Base-by-base conservation (phyloP, 2,329 filamentous ascomycete species). In the Atkinsonella texensis region DNA sequence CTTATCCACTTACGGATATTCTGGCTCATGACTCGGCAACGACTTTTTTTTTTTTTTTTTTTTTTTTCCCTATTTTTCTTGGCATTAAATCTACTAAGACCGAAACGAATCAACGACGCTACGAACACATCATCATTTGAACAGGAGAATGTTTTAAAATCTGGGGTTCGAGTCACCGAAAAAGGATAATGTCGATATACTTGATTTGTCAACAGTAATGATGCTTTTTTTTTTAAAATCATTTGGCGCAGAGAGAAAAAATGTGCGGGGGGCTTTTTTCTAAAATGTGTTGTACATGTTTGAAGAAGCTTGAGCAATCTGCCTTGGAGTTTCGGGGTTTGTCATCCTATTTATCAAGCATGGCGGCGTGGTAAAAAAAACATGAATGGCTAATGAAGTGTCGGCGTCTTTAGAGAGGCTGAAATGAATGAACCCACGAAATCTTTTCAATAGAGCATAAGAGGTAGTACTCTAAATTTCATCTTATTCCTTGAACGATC, bases 101-200 rank as follows among this genome's bases (percentile, higher is more conserved):
- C 2, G 44, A 42, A 32, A 48, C 40, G 50, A 48, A 38, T 38
- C 35, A 40, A 53, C 20, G 52, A 53, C 35, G 51, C 48, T 18
- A 53, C 40, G 52, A 53, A 46, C 23, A 11, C 41, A n/a, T 44
- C 17, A 33, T 52, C 47, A 50, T 35, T 40, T 18, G 13, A 13
- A 40, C 15, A 33, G 31, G 17, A 28, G 18, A 49, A 44, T 10
- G 4, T 15, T 41, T 39, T n/a, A 9, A 28, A 10, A 23, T 15
- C 7, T 12, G 12, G 42, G 51, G 42, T 17, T 18, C 15, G 15
- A 28, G 17, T 32, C 32, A 40, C 18, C 31, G 46, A 48, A 42
- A 20, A 18, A 8, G 15, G 38, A 10, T 6, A 8, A 18, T 40
- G 11, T 38, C 13, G 31, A 23, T 32, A 15, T n/a, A 33, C 15